A percentile compares a stretch with the other conserved stretches of the same genome.
Conservation (phyloP, 139 green algal genomes). For the Closterium sp. region DNA sequence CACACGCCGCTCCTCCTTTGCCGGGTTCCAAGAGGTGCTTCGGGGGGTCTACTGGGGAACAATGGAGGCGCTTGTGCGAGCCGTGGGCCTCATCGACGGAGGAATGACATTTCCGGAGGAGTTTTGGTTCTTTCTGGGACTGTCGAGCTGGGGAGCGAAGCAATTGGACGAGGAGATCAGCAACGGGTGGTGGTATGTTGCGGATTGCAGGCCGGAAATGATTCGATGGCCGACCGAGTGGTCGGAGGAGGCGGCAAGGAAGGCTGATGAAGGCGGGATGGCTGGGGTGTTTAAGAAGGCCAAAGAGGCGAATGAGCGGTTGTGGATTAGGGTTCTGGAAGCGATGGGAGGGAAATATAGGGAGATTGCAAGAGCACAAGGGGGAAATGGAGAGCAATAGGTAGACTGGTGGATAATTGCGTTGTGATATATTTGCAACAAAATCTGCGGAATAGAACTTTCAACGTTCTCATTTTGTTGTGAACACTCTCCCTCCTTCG, state of each 20-base stretch:
- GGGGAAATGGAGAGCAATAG: background rate
- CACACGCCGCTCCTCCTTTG: background rate
- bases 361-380: background rate
- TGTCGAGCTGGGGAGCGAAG: background rate
- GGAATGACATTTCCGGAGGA: background rate
- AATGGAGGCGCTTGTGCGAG: background rate
- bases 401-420: no score
- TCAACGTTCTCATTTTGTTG: no score
- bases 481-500: background rate
- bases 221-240: background rate
- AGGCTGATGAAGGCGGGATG: background rate
- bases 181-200: slow-evolving; percentile 8
- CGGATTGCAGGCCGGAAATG: background rate
- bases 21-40: background rate
- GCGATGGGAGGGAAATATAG: background rate
- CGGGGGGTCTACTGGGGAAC: background rate
- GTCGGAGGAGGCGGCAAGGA: background rate
- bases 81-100: background rate
- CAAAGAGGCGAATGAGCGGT: background rate
- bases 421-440: no score
- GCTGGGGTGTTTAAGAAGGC: background rate
- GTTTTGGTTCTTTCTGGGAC: slow-evolving; percentile 6
- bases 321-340: background rate
- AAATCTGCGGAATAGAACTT: no score
- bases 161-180: background rate